These are phyloP conservation scores for Colletotrichum acutatum DNA, from an alignment of 2,329 filamentous ascomycete species.

Conservation along the genomic window DNA sequence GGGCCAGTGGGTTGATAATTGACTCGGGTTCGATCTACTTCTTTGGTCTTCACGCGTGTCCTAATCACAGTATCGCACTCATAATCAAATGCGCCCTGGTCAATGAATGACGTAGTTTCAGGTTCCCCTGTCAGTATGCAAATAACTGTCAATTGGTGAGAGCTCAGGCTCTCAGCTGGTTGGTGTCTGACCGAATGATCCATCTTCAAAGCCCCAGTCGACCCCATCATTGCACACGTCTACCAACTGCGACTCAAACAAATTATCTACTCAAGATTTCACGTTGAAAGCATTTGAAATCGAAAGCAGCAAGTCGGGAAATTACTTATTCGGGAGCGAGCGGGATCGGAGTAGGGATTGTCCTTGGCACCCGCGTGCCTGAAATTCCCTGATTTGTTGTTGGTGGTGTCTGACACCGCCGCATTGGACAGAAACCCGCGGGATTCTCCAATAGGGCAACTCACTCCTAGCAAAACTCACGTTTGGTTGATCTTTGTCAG, in stretches of 20 bases:
- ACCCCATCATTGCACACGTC: not conserved
- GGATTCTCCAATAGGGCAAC: not conserved
- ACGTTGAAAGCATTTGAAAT: not conserved
- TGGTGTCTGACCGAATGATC: not conserved
- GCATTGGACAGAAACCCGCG: not conserved
- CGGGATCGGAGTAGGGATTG: slow-evolving; percentile 24
- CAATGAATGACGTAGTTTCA: slow-evolving; percentile 7
- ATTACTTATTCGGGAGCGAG: slow-evolving; percentile 21
- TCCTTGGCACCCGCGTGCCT: slow-evolving; percentile 11
- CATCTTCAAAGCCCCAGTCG: not conserved
- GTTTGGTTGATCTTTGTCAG: not conserved
- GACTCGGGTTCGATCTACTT: not conserved
- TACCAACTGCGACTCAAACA: not conserved
- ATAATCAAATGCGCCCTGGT: not conserved
- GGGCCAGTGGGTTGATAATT: not conserved
- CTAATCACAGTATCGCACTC: not conserved
- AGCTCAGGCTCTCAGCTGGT: not conserved
- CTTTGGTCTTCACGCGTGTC: not conserved
- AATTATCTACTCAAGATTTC: not conserved
- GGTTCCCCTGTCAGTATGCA: not conserved
- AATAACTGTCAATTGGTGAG: not conserved
- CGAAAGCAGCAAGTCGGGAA: not conserved
- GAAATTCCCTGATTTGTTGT: not conserved
- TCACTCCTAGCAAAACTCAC: slow-evolving; percentile 4
- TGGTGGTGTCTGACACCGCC: not conserved